Evolutionary conservation across 148 eudicot genomes (phyloP).

Genomic region (Rhododendron henanense): DNA sequence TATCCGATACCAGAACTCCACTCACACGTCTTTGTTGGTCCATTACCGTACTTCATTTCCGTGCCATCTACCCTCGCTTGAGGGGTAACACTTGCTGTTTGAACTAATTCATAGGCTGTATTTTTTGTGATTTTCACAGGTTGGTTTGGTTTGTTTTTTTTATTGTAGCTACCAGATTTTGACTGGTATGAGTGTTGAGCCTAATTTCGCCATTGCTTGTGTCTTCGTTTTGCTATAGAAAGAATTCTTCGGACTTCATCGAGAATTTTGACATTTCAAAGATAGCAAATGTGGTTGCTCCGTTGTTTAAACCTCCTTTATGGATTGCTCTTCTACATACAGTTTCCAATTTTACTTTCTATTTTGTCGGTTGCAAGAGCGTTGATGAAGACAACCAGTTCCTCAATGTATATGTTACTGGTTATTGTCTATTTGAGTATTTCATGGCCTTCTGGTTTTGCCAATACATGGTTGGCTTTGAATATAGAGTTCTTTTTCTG

Average conservation of each 20-base stretch:
- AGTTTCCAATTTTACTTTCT: not conserved
- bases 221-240: not conserved
- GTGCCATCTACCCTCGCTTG: not conserved
- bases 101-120: not conserved
- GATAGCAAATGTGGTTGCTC: not conserved
- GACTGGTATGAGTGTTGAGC: not conserved
- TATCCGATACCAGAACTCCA: not conserved
- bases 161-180: not conserved
- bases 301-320: not conserved
- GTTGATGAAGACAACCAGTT: not conserved
- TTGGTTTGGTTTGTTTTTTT: not conserved
- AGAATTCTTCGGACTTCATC: not conserved
- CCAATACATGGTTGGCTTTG: not conserved
- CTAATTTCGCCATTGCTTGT: not conserved
- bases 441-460: not conserved
- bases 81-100: not conserved
- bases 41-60: not conserved
- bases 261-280: not conserved
- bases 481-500: too few relatives aligned
- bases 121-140: not conserved
- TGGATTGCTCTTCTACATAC: not conserved
- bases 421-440: not conserved
- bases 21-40: not conserved
- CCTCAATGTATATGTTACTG: not conserved
- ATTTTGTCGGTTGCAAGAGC: not conserved